A percentile compares a stretch with the other conserved stretches of the same genome.
phyloP scores from a whole-genome alignment of 768 basidiomycete species.

The Panaeolus papilionaceus region DNA sequence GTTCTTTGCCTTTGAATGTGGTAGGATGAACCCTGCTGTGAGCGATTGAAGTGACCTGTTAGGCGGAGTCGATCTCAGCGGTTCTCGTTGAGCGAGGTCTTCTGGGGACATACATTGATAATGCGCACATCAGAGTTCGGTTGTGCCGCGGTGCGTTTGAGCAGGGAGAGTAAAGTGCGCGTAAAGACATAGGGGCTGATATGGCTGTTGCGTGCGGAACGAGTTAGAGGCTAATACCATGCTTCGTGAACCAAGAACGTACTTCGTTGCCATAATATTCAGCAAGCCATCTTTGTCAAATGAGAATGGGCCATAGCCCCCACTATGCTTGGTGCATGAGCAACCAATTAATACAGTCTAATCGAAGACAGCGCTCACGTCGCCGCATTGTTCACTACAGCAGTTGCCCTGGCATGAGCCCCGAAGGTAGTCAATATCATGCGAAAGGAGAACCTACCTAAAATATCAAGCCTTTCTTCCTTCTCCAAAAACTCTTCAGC shows the following conservation, averaged over 20 bases:
- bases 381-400: constrained; percentile 32
- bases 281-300: constrained; percentile 24
- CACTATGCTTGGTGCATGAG: not conserved
- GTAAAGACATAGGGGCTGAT: constrained; percentile 38
- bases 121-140: constrained; percentile 29
- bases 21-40: constrained; percentile 12
- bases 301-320: constrained; percentile 22
- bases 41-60: constrained; percentile 24
- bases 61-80: too few species aligned
- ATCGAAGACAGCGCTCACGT: constrained; percentile 16
- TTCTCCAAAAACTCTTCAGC: constrained; percentile 43
- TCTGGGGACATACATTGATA: constrained; percentile 33
- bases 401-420: not conserved
- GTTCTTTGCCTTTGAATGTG: constrained; percentile 38
- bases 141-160: constrained; percentile 26
- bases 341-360: not conserved
- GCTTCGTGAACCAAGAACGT: not conserved
- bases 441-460: constrained; percentile 36
- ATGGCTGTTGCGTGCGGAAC: constrained; percentile 27
- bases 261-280: constrained; percentile 27
- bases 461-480: constrained; percentile 50
- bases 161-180: constrained; percentile 27
- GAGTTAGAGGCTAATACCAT: not conserved
- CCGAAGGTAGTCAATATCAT: not conserved
- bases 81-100: too few species aligned